These are phyloP conservation scores for Penicillium paxilli DNA, from an alignment of 495 filamentous ascomycete genomes.

Conservation along the genomic window DNA sequence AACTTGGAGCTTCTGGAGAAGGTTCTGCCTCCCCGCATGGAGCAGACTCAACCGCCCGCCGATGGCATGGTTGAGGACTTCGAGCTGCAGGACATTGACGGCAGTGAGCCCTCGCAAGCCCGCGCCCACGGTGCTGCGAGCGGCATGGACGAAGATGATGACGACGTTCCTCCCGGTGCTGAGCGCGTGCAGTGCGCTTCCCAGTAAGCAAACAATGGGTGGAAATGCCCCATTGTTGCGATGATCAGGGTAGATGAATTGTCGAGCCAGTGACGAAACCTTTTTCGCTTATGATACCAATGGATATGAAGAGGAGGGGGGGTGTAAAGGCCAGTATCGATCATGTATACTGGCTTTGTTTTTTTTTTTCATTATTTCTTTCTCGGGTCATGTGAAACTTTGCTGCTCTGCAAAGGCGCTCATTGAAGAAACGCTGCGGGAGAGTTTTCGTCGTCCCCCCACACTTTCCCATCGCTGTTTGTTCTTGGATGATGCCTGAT, in stretches of 20 bases:
- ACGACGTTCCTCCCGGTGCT: conserved; percentile 72
- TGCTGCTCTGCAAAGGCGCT: conserved; percentile 44
- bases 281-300: conserved; percentile 46
- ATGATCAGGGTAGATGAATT: conserved; percentile 11
- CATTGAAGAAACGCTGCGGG: conserved; percentile 29
- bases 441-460: conserved; percentile 9
- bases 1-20: conserved; percentile 66
- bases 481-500: neutral
- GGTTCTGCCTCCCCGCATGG: conserved; percentile 72
- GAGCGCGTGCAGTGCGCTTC: conserved; percentile 98
- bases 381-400: conserved; percentile 19
- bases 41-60: conserved; percentile 60
- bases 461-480: conserved; percentile 22
- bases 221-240: neutral
- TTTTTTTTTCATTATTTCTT: conserved; percentile 26
- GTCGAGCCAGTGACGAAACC: conserved; percentile 31
- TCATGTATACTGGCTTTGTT: conserved; percentile 6
- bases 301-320: conserved; percentile 26
- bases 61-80: conserved; percentile 92
- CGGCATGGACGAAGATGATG: conserved; percentile 83
- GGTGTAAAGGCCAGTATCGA: neutral
- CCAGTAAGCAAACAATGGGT: conserved; percentile 62
- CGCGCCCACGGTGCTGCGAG: conserved; percentile 68
- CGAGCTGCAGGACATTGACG: conserved; percentile 78
- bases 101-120: conserved; percentile 61